These are phyloP conservation scores for Rugonectria rugulosa DNA, from an alignment of 2,329 filamentous ascomycete species.

Conservation along the genomic window DNA sequence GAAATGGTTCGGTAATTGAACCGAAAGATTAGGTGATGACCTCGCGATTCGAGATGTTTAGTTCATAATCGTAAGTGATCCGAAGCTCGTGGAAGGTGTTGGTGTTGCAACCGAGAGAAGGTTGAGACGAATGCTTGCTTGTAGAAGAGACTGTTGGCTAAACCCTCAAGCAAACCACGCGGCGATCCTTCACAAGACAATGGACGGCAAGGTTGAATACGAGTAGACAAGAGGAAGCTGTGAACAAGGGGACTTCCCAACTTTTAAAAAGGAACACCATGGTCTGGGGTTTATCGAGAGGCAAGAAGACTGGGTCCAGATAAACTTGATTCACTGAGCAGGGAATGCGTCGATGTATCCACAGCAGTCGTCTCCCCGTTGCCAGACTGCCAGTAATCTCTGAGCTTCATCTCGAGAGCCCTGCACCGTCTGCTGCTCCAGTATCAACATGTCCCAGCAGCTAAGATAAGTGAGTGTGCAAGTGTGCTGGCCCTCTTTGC, in stretches of 20 bases:
- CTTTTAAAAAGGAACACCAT: slow-evolving; percentile 36
- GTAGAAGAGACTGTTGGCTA: too few species aligned
- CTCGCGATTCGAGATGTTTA: slow-evolving; percentile 16
- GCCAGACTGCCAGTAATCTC: slow-evolving; percentile 9
- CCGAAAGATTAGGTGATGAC: slow-evolving; percentile 29
- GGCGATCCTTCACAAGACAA: too few species aligned
- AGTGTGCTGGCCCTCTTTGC: slow-evolving; percentile 15
- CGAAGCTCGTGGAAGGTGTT: too few species aligned
- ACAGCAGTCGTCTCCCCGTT: slow-evolving; percentile 9
- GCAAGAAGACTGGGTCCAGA: slow-evolving; percentile 35
- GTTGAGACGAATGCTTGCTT: too few species aligned
- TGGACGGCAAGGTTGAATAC: neutral
- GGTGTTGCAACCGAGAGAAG: too few species aligned
- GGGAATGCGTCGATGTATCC: slow-evolving; percentile 27
- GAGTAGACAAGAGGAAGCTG: slow-evolving; percentile 18
- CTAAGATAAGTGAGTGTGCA: slow-evolving; percentile 5
- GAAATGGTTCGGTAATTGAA: too few species aligned
- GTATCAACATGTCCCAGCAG: too few species aligned
- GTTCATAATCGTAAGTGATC: neutral
- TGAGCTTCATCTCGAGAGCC: slow-evolving; percentile 2
- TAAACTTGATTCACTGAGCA: slow-evolving; percentile 28
- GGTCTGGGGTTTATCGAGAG: slow-evolving; percentile 22
- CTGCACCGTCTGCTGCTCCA: neutral
- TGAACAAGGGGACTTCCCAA: slow-evolving; percentile 30
- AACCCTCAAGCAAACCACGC: too few species aligned